Base-by-base conservation (phyloP, 1,284 basidiomycete species). In the Cerioporus squamosus region DNA sequence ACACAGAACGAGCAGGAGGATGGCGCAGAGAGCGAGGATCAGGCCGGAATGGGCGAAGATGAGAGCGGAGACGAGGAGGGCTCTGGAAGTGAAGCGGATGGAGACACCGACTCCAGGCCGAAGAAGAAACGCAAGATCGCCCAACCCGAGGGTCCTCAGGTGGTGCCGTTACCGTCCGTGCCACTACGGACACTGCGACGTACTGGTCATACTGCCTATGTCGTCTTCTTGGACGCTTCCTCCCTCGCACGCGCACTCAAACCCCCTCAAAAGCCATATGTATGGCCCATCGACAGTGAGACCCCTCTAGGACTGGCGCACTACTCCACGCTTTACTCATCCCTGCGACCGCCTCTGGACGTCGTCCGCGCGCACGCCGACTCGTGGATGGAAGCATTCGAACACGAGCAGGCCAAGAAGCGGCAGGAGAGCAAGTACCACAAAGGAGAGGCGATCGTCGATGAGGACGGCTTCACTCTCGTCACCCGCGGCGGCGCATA, bases 381-480 rank as follows among this genome's bases (percentile, higher is more conserved):
- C 71, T 82, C 85, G 1, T 85, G 82, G 40, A 88, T 95, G 75
- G 85, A 83, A 39, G 76, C 85, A 10, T 93, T 86, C 77, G 94
- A 95, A 70, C 86, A 86, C 71, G 84, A 91, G 64, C 76, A 78
- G 47, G 81, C 83, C 43, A 86, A 85, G 73, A 75, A 77, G 60
- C 86, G 83, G 69, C 88, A 85, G 61, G 82, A 85, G 65, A 83
- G 84, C 45, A 79, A 85, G 67, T 91, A 91, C 69, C 80, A 75
- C 61, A 92, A 90, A 71, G 90, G 91, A 29, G 90, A 92, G 69
- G 90, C 91, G 12, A 82, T 95, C 56, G 91, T 95, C 47, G 94
- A 97, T 72, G 93, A 93, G 62, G 94, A 97, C 64, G 94, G 94
- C 1, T 97, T 96, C 72, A 95, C 93, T 12, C 83, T 96, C 10